phyloP scores from a whole-genome alignment of 768 basidiomycete species.

The Mycena polygramma region DNA sequence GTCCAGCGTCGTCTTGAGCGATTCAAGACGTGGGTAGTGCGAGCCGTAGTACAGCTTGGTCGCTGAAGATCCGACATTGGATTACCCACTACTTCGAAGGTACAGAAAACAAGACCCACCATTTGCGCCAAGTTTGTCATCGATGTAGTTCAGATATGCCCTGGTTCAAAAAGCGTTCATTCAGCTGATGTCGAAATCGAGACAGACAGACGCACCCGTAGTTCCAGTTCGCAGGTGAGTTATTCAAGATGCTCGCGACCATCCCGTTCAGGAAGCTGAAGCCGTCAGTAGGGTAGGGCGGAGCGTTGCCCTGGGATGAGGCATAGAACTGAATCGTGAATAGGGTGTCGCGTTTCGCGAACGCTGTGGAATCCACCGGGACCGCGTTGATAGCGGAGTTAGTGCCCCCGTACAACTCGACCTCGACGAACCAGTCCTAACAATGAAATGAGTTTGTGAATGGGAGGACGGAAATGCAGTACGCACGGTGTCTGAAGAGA shows the following conservation, averaged over 20 bases:
- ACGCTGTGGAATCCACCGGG: conserved; percentile 46
- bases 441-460: background rate
- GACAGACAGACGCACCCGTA: conserved; percentile 47
- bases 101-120: conserved; percentile 3
- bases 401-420: conserved; percentile 48
- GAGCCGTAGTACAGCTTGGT: conserved; percentile 37
- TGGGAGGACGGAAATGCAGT: background rate
- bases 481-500: conserved; percentile 45
- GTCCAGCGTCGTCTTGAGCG: conserved; percentile 37
- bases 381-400: conserved; percentile 51
- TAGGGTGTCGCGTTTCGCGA: conserved; percentile 49
- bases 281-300: conserved; percentile 51
- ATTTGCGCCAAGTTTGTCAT: conserved; percentile 38
- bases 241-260: conserved; percentile 49
- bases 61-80: background rate
- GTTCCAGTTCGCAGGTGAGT: conserved; percentile 53
- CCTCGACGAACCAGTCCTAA: conserved; percentile 45
- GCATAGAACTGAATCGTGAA: conserved; percentile 55
- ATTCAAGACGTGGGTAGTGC: conserved; percentile 31
- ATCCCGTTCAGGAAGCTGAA: conserved; percentile 60
- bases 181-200: background rate
- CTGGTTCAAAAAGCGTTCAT: conserved; percentile 37
- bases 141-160: conserved; percentile 61
- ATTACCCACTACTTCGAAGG: no score
- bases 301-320: conserved; percentile 38